These are phyloP conservation scores for Clarireedia paspali DNA, from an alignment of 2,329 filamentous ascomycete genomes.

Conservation along the genomic window DNA sequence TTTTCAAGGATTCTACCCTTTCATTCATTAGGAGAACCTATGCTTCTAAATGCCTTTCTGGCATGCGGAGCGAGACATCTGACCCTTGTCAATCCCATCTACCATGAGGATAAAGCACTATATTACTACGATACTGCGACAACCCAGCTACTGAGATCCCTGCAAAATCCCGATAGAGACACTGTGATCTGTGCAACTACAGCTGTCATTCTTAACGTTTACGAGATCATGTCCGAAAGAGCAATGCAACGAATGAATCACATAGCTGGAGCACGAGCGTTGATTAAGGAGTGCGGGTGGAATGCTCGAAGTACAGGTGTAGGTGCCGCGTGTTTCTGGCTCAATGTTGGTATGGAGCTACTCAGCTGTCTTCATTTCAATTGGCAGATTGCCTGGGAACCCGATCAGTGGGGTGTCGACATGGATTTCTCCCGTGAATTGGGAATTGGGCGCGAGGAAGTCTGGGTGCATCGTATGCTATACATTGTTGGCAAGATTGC, in stretches of 20 bases:
- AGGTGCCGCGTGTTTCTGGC: constrained; percentile 86
- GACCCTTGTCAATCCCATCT: constrained; percentile 60
- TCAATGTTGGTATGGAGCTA: constrained; percentile 88
- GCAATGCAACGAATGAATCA: constrained; percentile 80
- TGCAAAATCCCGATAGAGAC: constrained; percentile 81
- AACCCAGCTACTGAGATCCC: constrained; percentile 62
- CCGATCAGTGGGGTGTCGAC: constrained; percentile 82
- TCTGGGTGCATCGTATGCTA: constrained; percentile 83
- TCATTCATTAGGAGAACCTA: constrained; percentile 71
- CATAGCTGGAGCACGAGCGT: constrained; percentile 72
- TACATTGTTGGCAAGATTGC: constrained; percentile 82
- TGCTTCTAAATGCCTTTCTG: constrained; percentile 82
- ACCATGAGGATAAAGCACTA: constrained; percentile 68
- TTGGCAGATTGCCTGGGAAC: constrained; percentile 82
- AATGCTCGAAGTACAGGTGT: constrained; percentile 71
- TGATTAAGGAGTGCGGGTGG: constrained; percentile 89
- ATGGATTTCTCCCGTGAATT: constrained; percentile 58
- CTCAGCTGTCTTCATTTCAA: constrained; percentile 80
- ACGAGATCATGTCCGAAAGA: constrained; percentile 84
- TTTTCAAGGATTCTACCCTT: constrained; percentile 82
- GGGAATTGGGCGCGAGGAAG: constrained; percentile 61
- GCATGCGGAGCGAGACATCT: constrained; percentile 83
- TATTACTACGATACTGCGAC: constrained; percentile 85
- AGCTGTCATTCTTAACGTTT: constrained; percentile 83
- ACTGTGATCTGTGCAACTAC: constrained; percentile 79